Base-by-base conservation (phyloP, 805 yeast species). In the Myxozyma sirexii region DNA sequence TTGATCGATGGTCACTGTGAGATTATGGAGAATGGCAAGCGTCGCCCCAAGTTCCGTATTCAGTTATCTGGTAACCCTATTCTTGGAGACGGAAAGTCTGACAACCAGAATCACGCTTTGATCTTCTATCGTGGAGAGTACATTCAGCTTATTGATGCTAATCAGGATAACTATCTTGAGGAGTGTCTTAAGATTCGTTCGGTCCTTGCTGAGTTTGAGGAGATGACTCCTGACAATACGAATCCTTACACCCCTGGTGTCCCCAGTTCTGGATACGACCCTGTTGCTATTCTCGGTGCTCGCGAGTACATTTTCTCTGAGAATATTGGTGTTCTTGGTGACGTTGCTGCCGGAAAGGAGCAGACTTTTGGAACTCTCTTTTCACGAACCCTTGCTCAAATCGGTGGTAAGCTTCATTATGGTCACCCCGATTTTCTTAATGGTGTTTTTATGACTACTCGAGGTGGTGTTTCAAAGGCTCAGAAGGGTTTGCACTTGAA, bases 391-490 rank as follows among this genome's bases (percentile, higher is more conserved):
- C 76, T 92, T 66, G 94, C 97, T 0, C 93, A 90, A 69, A 90
- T 93, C 67, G 97, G 97, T 10, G 97, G 96, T 0, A 93, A 93
- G 74, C 76, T 92, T 52, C 98, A 92, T 73, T 92, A 92, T 74
- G 98, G 98, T 1, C 97, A 92, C 76, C 98, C 98, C 2, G 98
- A 92, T 77, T 92, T 92, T 74, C 76, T 93, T 60, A 91, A 93
- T 76, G 96, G 85, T 4, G 85, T 88, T 10, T 92, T 86, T 70
- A 93, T 92, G 97, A 86, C 90, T 0, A 93, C 97, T 2, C 80
- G 98, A 75, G 97, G 98, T 41, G 98, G 98, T 13, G 82, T 93
- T 2, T 90, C 97, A 1, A 92, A 92, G 72, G 97, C 97, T 1
- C 98, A 92, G 74, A 90, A 86, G 71, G 96, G 97, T 12, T 77